These are phyloP conservation scores for Hyphopichia burtonii DNA, from an alignment of 1,139 yeast species.

Conservation along the genomic window DNA sequence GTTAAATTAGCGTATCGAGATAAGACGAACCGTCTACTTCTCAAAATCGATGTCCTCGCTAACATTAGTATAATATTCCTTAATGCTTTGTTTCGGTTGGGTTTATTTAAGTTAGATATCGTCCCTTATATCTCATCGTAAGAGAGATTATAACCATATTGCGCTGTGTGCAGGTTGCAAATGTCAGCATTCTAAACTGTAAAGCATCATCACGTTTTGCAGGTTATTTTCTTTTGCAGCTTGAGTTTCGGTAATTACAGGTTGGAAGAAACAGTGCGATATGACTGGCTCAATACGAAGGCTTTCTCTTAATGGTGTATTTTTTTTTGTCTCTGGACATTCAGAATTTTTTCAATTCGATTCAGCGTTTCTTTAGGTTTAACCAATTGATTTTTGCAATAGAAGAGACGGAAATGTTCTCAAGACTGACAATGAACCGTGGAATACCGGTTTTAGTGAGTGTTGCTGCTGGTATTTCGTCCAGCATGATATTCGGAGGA, in stretches of 20 bases:
- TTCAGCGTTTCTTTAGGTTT: not conserved
- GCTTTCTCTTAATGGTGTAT: not conserved
- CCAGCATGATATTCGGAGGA: not conserved
- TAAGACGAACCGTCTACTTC: not conserved
- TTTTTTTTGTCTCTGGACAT: not conserved
- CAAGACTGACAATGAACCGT: not conserved
- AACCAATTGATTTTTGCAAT: not conserved
- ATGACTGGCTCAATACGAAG: not conserved
- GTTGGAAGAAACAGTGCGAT: conserved; percentile 1
- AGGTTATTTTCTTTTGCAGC: not conserved
- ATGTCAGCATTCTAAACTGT: not conserved
- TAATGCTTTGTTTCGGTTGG: too few relatives aligned
- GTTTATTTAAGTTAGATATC: too few relatives aligned
- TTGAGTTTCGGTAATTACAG: not conserved
- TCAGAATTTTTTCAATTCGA: not conserved
- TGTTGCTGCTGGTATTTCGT: not conserved
- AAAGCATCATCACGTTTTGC: not conserved
- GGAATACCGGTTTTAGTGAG: not conserved
- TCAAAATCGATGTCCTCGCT: not conserved
- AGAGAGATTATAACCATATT: not conserved
- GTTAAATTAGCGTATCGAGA: not conserved
- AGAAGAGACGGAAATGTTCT: not conserved
- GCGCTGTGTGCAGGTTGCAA: not conserved
- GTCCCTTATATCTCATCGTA: not conserved
- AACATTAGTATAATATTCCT: too few relatives aligned